Percentiles rank a stretch among this genome's conserved stretches.
Conservation (phyloP, 1,284 basidiomycete genomes). For the Cutaneotrichosporon mucoides region DNA sequence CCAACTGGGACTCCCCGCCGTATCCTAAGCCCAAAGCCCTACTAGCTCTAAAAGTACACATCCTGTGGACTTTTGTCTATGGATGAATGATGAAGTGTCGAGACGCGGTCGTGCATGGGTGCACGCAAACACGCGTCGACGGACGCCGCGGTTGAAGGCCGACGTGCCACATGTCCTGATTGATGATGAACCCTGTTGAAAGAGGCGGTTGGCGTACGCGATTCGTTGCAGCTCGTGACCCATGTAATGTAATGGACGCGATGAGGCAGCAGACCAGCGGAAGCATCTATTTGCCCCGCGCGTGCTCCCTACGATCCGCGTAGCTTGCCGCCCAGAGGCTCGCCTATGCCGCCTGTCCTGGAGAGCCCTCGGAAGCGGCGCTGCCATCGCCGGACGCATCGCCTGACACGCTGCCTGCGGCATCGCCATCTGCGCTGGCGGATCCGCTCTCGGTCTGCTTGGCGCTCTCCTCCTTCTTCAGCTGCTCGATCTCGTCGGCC, state of each 20-base stretch:
- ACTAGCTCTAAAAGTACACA: slow-evolving; percentile 19
- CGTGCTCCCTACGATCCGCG: too few species aligned
- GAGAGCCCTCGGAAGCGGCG: neutral
- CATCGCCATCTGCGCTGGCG: slow-evolving; percentile 1
- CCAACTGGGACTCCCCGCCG: neutral
- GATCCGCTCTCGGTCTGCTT: slow-evolving; percentile 14
- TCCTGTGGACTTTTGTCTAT: slow-evolving; percentile 10
- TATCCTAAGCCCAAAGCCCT: too few species aligned
- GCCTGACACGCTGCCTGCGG: neutral
- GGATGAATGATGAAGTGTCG: neutral
- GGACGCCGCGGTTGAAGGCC: too few species aligned
- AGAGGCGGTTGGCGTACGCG: too few species aligned
- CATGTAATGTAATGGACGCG: too few species aligned
- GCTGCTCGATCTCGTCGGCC: slow-evolving; percentile 71
- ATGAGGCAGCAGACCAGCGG: too few species aligned
- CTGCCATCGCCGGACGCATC: neutral
- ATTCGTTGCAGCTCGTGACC: too few species aligned
- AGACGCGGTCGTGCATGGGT: neutral
- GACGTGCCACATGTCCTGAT: too few species aligned
- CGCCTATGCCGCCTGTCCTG: neutral
- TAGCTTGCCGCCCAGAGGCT: neutral
- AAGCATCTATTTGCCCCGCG: too few species aligned
- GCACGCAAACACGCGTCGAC: too few species aligned
- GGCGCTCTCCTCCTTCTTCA: slow-evolving; percentile 45
- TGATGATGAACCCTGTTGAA: too few species aligned